A percentile compares a stretch with the other conserved stretches of the same genome.
These are phyloP conservation scores for Passiflora organensis DNA, from an alignment of 345 rosid genomes.

Conservation along the genomic window DNA sequence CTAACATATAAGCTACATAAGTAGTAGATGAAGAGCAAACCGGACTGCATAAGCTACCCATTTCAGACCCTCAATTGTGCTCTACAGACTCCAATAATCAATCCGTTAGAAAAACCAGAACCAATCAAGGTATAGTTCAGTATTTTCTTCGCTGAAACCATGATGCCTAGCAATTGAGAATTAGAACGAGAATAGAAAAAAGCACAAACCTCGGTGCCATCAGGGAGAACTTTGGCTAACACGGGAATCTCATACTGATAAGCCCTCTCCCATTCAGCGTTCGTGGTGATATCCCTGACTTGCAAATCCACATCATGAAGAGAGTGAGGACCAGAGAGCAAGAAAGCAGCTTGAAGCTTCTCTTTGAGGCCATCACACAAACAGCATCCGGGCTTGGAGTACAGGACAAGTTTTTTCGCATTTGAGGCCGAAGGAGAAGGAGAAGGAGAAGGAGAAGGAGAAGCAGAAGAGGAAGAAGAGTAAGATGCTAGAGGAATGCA, in stretches of 20 bases:
- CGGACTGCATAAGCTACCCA: too few relatives aligned
- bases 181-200: too few relatives aligned
- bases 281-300: conserved; percentile 72
- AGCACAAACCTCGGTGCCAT: conserved; percentile 73
- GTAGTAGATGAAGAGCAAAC: too few relatives aligned
- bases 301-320: conserved; percentile 69
- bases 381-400: conserved; percentile 88
- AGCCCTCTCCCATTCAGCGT: conserved; percentile 75
- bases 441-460: too few relatives aligned
- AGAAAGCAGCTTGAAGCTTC: conserved; percentile 75
- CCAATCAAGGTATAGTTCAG: too few relatives aligned
- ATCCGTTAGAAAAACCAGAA: too few relatives aligned
- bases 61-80: too few relatives aligned
- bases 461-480: conserved; percentile 23
- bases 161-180: too few relatives aligned
- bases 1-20: too few relatives aligned
- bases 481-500: conserved; percentile 30
- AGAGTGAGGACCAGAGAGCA: conserved; percentile 52
- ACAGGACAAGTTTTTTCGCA: conserved; percentile 55
- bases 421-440: conserved; percentile 19
- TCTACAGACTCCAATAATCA: too few relatives aligned
- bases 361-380: conserved; percentile 96
- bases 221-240: conserved; percentile 52
- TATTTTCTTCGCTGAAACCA: too few relatives aligned
- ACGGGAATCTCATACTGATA: conserved; percentile 83